Base-by-base conservation (phyloP, 1,284 basidiomycete species). In the Amylostereum areolatum region DNA sequence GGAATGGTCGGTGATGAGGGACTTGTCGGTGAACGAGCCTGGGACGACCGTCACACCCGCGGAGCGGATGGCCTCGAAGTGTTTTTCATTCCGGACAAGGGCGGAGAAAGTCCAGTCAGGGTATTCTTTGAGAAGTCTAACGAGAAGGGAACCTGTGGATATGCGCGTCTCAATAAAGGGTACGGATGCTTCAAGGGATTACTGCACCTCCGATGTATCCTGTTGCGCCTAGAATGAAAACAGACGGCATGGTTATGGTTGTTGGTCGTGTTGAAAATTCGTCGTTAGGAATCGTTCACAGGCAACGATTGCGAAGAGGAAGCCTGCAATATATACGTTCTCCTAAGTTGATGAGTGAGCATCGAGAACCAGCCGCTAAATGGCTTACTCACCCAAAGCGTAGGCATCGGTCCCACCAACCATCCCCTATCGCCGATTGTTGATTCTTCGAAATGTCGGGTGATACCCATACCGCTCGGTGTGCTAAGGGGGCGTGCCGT, bases 71-170 rank as follows among this genome's bases (percentile, higher is more conserved):
- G 12, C n/a, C 4, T 8, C 31, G 47, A 43, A 7, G 27, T 25
- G 7, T 8, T 34, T 34, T 3, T 25, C 6, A 11, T 44, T 35
- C 27, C 36, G 43, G 25, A 49, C 43, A 33, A 49, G 48, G 25
- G 48, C 48, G 33, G 43, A 45, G 41, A 49, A 9, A 12, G 18
- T 7, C 3, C 31, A 31, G 33, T 24, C 8, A 8, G 36, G 43
- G 35, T 45, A 31, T 6, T 18, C 24, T 11, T 49, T 33, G 5
- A 25, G 12, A 9, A 49, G 42, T 36, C 12, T 31, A 5, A 24
- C 27, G 34, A 49, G 33, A 12, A 49, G 36, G 32, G 42, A 27
- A 42, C 47, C 47, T 49, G 24, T n/a, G 45, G 12, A 18, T 5
- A n/a, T 12, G 12, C 27, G 12, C 27, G 12, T n/a, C n/a, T 5